A percentile compares a stretch with the other conserved stretches of the same genome.
Conservation (phyloP, 306 rosid genomes). For the Rosa chinensis region DNA sequence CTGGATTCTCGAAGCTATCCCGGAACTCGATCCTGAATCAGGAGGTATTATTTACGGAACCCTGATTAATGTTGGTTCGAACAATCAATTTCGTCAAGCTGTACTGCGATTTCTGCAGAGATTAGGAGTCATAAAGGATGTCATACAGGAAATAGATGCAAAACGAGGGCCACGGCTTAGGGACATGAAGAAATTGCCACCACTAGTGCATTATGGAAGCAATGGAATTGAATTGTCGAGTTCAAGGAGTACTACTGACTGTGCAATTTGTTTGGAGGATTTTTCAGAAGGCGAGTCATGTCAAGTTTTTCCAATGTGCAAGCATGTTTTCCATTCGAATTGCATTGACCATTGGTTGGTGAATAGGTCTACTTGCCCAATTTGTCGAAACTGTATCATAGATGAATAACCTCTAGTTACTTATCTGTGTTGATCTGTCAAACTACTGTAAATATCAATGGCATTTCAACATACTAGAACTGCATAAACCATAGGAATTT, state of each 20-base stretch:
- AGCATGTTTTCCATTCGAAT: slow-evolving; percentile 56
- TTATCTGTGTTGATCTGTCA: background rate
- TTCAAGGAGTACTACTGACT: slow-evolving; percentile 23
- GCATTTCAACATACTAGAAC: background rate
- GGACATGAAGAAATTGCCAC: slow-evolving; percentile 49
- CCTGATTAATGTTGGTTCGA: background rate
- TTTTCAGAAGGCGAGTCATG: slow-evolving; percentile 45
- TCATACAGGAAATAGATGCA: slow-evolving; percentile 16
- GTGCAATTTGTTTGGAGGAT: slow-evolving; percentile 66
- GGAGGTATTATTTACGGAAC: background rate
- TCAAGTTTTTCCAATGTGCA: slow-evolving; percentile 53
- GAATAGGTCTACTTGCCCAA: slow-evolving; percentile 45
- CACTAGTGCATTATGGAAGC: slow-evolving; percentile 41
- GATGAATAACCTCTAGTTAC: background rate
- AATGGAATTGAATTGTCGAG: slow-evolving; percentile 12
- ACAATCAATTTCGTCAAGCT: background rate
- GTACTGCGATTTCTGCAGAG: slow-evolving; percentile 25
- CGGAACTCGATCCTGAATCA: slow-evolving; percentile 8
- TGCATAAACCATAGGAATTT: too few species aligned
- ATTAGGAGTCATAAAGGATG: slow-evolving; percentile 6
- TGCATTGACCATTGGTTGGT: slow-evolving; percentile 60
- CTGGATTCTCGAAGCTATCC: slow-evolving; percentile 26
- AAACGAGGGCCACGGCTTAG: slow-evolving; percentile 41
- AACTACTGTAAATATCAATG: slow-evolving; percentile 5
- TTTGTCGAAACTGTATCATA: slow-evolving; percentile 29